A percentile compares a stretch with the other conserved stretches of the same genome.
Conservation (phyloP, 2,329 filamentous ascomycete species). For the Elsinoe batatas region DNA sequence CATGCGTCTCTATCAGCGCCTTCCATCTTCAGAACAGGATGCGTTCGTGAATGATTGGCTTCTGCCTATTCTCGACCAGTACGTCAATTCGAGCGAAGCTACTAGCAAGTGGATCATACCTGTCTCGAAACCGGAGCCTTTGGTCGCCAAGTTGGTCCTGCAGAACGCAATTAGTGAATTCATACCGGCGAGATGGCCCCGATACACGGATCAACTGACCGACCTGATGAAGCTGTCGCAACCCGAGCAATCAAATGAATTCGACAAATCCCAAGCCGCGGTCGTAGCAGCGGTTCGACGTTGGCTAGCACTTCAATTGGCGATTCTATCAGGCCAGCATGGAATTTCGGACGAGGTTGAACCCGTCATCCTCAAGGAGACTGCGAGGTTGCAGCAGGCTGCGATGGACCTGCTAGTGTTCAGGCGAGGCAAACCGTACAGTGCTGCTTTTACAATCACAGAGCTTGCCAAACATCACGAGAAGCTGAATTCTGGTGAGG, state of each 20-base stretch:
- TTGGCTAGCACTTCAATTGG: conserved; percentile 47
- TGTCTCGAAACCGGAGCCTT: conserved; percentile 32
- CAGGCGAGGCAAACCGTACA: conserved; percentile 56
- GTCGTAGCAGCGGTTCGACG: conserved; percentile 57
- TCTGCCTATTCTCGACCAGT: conserved; percentile 44
- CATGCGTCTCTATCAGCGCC: conserved; percentile 30
- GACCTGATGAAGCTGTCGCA: conserved; percentile 62
- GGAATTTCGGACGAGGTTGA: conserved; percentile 20
- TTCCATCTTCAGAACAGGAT: conserved; percentile 36
- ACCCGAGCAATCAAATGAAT: conserved; percentile 72
- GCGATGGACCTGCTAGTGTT: conserved; percentile 42
- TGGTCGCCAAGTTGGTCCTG: conserved; percentile 29
- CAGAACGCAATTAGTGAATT: conserved; percentile 22
- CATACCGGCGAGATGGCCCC: conserved; percentile 50
- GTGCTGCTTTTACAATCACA: conserved; percentile 51
- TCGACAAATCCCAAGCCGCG: conserved; percentile 58
- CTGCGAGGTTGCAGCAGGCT: conserved; percentile 35
- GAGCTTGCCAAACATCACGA: conserved; percentile 39
- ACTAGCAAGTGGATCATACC: conserved; percentile 43
- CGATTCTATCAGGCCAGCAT: conserved; percentile 25
- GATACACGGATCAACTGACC: conserved; percentile 52
- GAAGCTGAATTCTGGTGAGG: conserved; percentile 30
- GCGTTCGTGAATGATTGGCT: conserved; percentile 40
- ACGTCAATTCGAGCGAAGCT: conserved; percentile 40
- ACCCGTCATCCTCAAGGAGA: conserved; percentile 26